These are phyloP conservation scores for Leishmania martiniquensis DNA, from an alignment of 208 protist genomes.

Conservation along the genomic window DNA sequence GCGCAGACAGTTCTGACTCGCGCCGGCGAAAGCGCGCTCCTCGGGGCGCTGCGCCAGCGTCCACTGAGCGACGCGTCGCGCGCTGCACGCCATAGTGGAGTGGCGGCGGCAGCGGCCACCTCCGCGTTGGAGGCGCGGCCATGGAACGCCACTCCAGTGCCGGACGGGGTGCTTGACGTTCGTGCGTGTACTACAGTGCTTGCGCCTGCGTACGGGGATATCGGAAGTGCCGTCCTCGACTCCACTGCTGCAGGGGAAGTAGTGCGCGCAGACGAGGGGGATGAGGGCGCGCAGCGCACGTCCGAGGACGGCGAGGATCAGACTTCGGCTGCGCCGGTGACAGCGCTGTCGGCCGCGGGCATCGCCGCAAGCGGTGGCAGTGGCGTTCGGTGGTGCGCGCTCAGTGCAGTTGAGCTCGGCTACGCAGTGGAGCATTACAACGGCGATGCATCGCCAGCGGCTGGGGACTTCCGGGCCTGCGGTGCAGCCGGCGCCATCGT, in stretches of 20 bases:
- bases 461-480: conserved; percentile 25
- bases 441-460: conserved; percentile 13
- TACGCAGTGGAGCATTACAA: conserved; percentile 69
- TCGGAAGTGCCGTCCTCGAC: neutral
- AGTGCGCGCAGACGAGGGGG: conserved; percentile 2
- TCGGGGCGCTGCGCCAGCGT: conserved; percentile 10
- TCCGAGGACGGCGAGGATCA: neutral
- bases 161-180: neutral
- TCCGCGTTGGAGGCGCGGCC: neutral
- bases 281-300: neutral
- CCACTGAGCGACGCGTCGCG: neutral
- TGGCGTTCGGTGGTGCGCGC: conserved; percentile 28
- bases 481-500: conserved; percentile 19
- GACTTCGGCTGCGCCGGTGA: neutral
- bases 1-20: conserved; percentile 19
- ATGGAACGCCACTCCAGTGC: neutral
- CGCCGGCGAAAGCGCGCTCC: conserved; percentile 34
- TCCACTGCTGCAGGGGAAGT: neutral
- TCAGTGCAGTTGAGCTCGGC: conserved; percentile 49
- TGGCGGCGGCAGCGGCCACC: neutral
- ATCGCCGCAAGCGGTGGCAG: too few species aligned
- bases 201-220: neutral
- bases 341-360: neutral
- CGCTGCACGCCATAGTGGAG: neutral
- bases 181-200: conserved; percentile 10